These are phyloP conservation scores for Penicillium subrubescens DNA, from an alignment of 495 filamentous ascomycete species.

Conservation along the genomic window DNA sequence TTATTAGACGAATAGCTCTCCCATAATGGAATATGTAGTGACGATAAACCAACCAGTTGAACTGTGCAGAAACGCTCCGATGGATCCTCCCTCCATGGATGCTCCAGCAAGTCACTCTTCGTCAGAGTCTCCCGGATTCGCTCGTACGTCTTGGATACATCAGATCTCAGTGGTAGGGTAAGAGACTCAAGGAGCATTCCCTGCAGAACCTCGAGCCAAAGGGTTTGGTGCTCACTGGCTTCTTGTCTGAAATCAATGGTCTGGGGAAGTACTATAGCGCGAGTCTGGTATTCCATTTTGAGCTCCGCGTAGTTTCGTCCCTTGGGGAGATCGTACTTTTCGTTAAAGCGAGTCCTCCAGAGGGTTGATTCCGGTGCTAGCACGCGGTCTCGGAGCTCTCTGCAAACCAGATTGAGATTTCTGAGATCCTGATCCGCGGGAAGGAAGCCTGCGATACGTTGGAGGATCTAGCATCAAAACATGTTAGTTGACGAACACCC, in stretches of 20 bases:
- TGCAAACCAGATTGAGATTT: conserved; percentile 33
- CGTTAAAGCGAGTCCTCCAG: conserved; percentile 39
- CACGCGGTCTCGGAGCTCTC: conserved; percentile 19
- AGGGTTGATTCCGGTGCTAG: conserved; percentile 26
- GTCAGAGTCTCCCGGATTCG: conserved; percentile 21
- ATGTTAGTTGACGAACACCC: neutral
- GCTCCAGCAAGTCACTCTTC: conserved; percentile 27
- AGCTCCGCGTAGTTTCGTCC: conserved; percentile 27
- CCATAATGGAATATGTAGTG: neutral
- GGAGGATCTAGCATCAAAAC: conserved; percentile 34
- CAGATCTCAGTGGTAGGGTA: conserved; percentile 4
- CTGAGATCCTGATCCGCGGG: conserved; percentile 35
- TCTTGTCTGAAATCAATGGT: conserved; percentile 20
- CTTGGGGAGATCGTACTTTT: conserved; percentile 36
- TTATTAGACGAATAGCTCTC: neutral
- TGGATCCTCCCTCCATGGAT: conserved; percentile 16
- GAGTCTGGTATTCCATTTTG: conserved; percentile 34
- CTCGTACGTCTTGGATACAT: conserved; percentile 29
- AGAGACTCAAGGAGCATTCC: conserved; percentile 32
- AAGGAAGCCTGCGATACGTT: conserved; percentile 40
- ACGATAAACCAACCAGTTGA: conserved; percentile 31
- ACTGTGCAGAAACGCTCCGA: conserved; percentile 32
- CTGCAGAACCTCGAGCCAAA: conserved; percentile 36
- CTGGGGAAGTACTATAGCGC: conserved; percentile 30
- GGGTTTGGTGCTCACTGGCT: conserved; percentile 21